phyloP scores from a whole-genome alignment of 176 grass and related monocot species.

The Poa annua region DNA sequence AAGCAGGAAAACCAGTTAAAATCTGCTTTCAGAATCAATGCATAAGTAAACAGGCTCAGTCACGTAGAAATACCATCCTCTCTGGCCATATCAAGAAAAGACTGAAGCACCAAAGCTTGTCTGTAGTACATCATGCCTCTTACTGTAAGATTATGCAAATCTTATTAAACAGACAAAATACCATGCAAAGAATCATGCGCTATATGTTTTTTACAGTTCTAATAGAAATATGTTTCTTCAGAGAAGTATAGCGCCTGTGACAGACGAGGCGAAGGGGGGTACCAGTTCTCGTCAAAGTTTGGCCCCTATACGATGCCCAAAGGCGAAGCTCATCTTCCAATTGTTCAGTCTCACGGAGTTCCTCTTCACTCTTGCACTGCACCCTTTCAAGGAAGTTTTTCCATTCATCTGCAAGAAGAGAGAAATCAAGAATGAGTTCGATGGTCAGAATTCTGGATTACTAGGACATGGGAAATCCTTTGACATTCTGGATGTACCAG shows the following conservation, averaged over 20 bases:
- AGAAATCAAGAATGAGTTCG: slow-evolving; percentile 3
- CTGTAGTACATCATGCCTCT: slow-evolving; percentile 99
- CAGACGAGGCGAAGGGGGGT: slow-evolving; percentile 11
- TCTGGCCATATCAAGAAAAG: slow-evolving; percentile 94
- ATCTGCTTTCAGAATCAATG: slow-evolving; percentile 19
- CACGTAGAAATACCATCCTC: slow-evolving; percentile 67
- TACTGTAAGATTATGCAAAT: slow-evolving; percentile 56
- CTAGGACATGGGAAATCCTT: background rate
- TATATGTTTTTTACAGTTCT: background rate
- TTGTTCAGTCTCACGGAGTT: slow-evolving; percentile 60
- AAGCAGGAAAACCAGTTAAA: slow-evolving; percentile 42
- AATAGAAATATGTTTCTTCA: background rate
- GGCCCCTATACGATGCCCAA: slow-evolving; percentile 97
- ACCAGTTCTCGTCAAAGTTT: slow-evolving; percentile 98
- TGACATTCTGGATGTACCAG: slow-evolving; percentile 53
- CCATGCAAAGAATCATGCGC: background rate
- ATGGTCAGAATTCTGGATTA: slow-evolving; percentile 28
- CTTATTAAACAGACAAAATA: slow-evolving; percentile 29
- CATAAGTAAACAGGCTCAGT: slow-evolving; percentile 31
- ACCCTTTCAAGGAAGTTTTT: slow-evolving; percentile 86
- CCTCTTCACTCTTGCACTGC: slow-evolving; percentile 70
- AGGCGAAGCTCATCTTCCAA: slow-evolving; percentile 81
- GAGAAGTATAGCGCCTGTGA: slow-evolving; percentile 23
- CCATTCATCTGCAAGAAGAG: slow-evolving; percentile 90
- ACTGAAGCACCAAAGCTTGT: slow-evolving; percentile 94